phyloP scores from a whole-genome alignment of 441 rosid species.

The Biscutella laevigata region DNA sequence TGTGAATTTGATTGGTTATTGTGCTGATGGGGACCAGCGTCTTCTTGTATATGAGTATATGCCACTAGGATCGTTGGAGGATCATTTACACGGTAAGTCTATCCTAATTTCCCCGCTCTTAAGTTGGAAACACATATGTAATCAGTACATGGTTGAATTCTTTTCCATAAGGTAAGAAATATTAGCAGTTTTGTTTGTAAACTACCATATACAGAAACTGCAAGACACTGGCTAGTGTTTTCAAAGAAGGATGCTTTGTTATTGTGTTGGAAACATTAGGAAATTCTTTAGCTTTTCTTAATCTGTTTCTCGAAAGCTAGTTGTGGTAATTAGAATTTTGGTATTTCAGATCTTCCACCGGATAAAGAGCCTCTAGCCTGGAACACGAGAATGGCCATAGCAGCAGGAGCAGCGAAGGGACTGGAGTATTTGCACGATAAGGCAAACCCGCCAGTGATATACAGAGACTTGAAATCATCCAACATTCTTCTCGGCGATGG shows the following conservation, averaged over 20 bases:
- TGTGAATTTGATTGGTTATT: conserved; percentile 89
- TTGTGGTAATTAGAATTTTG: not conserved
- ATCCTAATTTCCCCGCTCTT: not conserved
- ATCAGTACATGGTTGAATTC: not conserved
- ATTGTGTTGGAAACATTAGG: not conserved
- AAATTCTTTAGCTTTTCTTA: not conserved
- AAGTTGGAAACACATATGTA: not conserved
- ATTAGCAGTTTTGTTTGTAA: not conserved
- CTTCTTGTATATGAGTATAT: conserved; percentile 94
- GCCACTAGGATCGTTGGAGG: conserved; percentile 94
- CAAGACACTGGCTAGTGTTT: not conserved
- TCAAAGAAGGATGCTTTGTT: not conserved
- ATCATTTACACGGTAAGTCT: conserved; percentile 82
- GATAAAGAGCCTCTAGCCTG: conserved; percentile 89
- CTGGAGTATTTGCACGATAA: conserved; percentile 89
- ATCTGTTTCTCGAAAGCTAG: not conserved
- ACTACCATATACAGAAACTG: not conserved
- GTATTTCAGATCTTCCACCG: conserved; percentile 61
- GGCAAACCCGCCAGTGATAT: conserved; percentile 96
- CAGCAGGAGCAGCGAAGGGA: conserved; percentile 98
- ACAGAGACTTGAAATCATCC: conserved; percentile 88
- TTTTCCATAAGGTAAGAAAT: not conserved
- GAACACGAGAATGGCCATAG: conserved; percentile 94
- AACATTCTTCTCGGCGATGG: conserved; percentile 91
- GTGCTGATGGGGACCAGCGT: conserved; percentile 97